Evolutionary conservation across 495 filamentous ascomycete species (phyloP), one percentile per base, ranked within the genome.

Genomic region (Tuber microsphaerosporum): DNA sequence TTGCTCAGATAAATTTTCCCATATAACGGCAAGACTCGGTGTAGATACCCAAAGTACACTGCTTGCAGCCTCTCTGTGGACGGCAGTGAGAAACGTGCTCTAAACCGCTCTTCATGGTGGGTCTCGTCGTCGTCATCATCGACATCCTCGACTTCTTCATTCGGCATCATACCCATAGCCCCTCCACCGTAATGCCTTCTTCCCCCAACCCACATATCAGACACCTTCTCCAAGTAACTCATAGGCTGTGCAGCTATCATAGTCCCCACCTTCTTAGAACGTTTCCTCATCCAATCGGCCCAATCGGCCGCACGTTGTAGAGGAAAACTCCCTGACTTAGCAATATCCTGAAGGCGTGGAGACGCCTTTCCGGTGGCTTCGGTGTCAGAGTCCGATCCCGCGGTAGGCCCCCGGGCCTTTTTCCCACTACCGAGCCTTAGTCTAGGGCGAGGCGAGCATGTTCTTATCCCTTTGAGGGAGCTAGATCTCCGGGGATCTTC

Each of bases 151-250:
- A 84, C 83, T 69, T 84, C 76, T 43, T 87, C 86, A 48, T 90
- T 87, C 2, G 91, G 85, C 61, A 89, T 84, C 39, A 92, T 85
- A 51, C 89, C 92, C 81, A 91, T 88, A 4, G 88, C 88, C 44
- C 94, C 91, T 65, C 56, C 56, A 31, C 91, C 88, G 79, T 97
- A 99, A 83, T 99, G 95, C 80, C 90, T 92, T 81, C 91, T 90
- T 26, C 93, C 92, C 44, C 95, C 95, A 74, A 93, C 91, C 92
- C 95, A 96, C 92, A 98, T 98, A 51, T 93, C 95, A 6, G 94
- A 97, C 0, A 98, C 94, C 82, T 97, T 97, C 80, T 97, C 94
- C 43, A 97, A 90, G 83, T 99, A 99, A 26, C 93, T 93, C 93
- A 97, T 98, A 2, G 95, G 96, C 81, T 97, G 94, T 3, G 91